Conservation (phyloP, 2,329 filamentous ascomycete species). For the Fusarium coicis region DNA sequence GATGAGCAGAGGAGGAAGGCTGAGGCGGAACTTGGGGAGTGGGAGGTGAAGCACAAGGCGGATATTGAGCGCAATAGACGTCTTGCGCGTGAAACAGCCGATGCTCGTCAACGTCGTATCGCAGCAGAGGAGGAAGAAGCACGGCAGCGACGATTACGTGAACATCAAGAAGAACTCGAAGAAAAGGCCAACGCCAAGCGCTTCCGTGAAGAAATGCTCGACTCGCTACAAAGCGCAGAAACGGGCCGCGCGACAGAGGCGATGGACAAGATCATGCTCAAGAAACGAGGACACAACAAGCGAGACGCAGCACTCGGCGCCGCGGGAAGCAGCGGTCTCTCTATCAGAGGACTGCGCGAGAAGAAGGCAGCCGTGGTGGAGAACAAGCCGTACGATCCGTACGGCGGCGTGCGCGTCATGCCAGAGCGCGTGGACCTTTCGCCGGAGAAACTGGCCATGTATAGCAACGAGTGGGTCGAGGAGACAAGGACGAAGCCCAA, state of each 20-base stretch:
- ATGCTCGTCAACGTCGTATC: constrained; percentile 64
- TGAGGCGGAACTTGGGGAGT: constrained; percentile 63
- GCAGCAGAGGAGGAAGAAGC: constrained; percentile 74
- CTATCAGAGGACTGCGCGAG: constrained; percentile 84
- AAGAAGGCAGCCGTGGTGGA: constrained; percentile 58
- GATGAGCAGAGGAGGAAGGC: constrained; percentile 68
- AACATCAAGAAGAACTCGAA: constrained; percentile 74
- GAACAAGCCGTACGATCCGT: constrained; percentile 87
- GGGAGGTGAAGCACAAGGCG: constrained; percentile 77
- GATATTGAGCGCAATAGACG: constrained; percentile 72
- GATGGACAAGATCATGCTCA: constrained; percentile 72
- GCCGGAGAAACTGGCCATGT: constrained; percentile 64
- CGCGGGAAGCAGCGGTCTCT: constrained; percentile 55
- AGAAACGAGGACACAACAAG: constrained; percentile 72
- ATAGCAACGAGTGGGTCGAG: constrained; percentile 80
- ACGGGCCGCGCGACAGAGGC: constrained; percentile 68
- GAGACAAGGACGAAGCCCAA: constrained; percentile 71
- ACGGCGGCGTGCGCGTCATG: constrained; percentile 77
- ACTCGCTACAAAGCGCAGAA: constrained; percentile 72
- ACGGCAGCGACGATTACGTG: constrained; percentile 67
- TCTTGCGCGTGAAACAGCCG: constrained; percentile 66
- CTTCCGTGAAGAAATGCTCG: constrained; percentile 75
- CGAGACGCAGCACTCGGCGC: constrained; percentile 51
- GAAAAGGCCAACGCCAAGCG: constrained; percentile 73
- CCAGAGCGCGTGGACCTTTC: constrained; percentile 75